These are phyloP conservation scores for Anisogramma anomala DNA, from an alignment of 2,329 filamentous ascomycete species.

Conservation along the genomic window DNA sequence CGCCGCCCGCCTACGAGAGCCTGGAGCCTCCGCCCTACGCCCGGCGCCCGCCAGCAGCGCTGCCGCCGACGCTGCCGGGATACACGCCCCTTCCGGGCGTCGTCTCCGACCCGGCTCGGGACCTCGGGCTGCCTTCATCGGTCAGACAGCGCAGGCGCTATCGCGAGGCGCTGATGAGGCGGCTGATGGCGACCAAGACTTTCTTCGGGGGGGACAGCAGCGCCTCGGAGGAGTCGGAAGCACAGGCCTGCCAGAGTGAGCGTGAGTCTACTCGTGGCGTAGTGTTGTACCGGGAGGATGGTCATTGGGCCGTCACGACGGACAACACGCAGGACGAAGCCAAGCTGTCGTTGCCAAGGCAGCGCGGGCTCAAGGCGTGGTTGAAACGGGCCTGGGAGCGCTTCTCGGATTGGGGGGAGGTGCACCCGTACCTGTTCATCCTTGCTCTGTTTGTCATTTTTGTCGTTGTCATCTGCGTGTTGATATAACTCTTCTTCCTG, in stretches of 20 bases:
- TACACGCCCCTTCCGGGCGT: constrained; percentile 1
- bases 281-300: constrained; percentile 4
- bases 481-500: background rate
- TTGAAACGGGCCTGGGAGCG: background rate
- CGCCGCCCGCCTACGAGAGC: background rate
- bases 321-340: background rate
- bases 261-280: constrained; percentile 5
- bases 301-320: background rate
- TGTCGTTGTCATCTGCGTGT: constrained; percentile 4
- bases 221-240: background rate
- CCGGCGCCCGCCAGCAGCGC: background rate
- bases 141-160: background rate
- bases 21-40: background rate
- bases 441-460: constrained; percentile 3
- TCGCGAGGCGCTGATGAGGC: constrained; percentile 5
- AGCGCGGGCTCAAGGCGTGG: constrained; percentile 1
- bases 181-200: constrained; percentile 3
- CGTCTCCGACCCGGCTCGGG: background rate
- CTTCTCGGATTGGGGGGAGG: background rate
- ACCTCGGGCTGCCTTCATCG: background rate
- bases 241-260: background rate
- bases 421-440: constrained; percentile 6
- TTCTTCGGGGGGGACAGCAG: background rate
- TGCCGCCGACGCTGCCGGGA: background rate
- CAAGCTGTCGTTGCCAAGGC: background rate